A percentile compares a stretch with the other conserved stretches of the same genome.
These are phyloP conservation scores for Fusarium annulatum DNA, from an alignment of 2,329 filamentous ascomycete genomes.

Conservation along the genomic window DNA sequence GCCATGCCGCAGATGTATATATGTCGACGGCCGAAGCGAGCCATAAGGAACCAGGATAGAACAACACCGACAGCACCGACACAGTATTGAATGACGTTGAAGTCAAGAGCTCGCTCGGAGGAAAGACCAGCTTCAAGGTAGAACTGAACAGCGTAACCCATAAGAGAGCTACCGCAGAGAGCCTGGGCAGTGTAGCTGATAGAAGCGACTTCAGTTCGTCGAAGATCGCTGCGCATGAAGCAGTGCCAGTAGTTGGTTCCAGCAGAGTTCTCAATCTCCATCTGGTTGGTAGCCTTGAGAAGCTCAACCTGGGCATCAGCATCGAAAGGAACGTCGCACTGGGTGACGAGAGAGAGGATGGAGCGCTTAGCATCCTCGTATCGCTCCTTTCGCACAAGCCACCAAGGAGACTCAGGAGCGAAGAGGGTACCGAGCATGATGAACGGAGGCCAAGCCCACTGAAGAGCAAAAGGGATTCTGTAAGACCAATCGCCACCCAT, in stretches of 20 bases:
- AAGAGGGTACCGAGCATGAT: constrained; percentile 57
- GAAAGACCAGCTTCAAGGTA: constrained; percentile 15
- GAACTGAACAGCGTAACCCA: constrained; percentile 20
- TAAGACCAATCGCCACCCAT: constrained; percentile 58
- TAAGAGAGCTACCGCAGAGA: constrained; percentile 14
- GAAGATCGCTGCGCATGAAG: constrained; percentile 21
- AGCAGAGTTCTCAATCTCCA: constrained; percentile 26
- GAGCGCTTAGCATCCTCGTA: constrained; percentile 52
- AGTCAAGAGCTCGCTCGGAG: constrained; percentile 3
- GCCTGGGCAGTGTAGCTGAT: constrained; percentile 14
- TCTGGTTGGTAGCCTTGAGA: constrained; percentile 19
- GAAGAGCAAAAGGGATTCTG: constrained; percentile 60
- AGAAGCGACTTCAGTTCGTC: constrained; percentile 16
- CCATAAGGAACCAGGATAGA: constrained; percentile 19
- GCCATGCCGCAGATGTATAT: constrained; percentile 17
- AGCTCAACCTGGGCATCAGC: constrained; percentile 62
- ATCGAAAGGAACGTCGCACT: constrained; percentile 12
- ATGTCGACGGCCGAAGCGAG: constrained; percentile 10
- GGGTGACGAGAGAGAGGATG: constrained; percentile 34
- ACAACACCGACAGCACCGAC: constrained; percentile 10
- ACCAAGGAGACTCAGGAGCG: constrained; percentile 64
- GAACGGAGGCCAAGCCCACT: constrained; percentile 59
- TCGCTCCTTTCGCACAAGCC: constrained; percentile 56
- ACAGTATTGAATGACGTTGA: constrained; percentile 20
- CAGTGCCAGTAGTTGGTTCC: constrained; percentile 27